Evolutionary conservation across 78 protist genomes (phyloP).

Genomic region (Dictyostelium citrinum): DNA sequence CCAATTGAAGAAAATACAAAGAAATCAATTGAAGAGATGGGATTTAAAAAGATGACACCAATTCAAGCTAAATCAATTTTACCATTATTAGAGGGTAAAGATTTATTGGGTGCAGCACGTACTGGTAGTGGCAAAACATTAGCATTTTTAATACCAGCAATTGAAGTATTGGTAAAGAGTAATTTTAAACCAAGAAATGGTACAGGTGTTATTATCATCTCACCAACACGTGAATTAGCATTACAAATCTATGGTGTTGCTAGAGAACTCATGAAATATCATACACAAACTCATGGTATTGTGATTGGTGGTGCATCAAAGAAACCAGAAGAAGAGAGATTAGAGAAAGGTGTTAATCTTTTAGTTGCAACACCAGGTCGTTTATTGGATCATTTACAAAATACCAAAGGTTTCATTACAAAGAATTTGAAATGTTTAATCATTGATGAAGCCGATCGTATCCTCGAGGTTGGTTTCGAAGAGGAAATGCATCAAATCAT

Average conservation of each 20-base stretch:
- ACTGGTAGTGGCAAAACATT: constrained; percentile 99
- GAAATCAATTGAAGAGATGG: constrained; percentile 85
- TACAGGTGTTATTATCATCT: constrained; percentile 89
- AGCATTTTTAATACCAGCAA: constrained; percentile 97
- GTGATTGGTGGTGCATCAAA: constrained; percentile 97
- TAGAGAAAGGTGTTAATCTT: constrained; percentile 96
- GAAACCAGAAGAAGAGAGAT: constrained; percentile 91
- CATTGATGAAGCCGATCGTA: constrained; percentile 99
- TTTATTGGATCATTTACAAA: constrained; percentile 97
- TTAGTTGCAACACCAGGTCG: constrained; percentile 99
- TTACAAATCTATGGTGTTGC: constrained; percentile 94
- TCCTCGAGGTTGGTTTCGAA: constrained; percentile 96
- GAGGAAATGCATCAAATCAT: constrained; percentile 97
- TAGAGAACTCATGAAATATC: constrained; percentile 85
- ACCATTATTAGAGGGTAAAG: constrained; percentile 92
- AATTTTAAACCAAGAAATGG: constrained; percentile 90
- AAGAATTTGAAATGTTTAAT: constrained; percentile 92
- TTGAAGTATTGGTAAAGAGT: constrained; percentile 88
- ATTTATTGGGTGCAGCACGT: constrained; percentile 95
- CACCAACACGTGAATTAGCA: constrained; percentile 96
- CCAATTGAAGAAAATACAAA: constrained; percentile 73
- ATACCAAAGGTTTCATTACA: constrained; percentile 90
- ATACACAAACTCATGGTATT: constrained; percentile 93
- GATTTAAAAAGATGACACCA: constrained; percentile 92
- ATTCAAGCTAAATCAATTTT: constrained; percentile 94